Evolutionary conservation across 768 basidiomycete genomes (phyloP).

Genomic region (Tylopilus sp.): DNA sequence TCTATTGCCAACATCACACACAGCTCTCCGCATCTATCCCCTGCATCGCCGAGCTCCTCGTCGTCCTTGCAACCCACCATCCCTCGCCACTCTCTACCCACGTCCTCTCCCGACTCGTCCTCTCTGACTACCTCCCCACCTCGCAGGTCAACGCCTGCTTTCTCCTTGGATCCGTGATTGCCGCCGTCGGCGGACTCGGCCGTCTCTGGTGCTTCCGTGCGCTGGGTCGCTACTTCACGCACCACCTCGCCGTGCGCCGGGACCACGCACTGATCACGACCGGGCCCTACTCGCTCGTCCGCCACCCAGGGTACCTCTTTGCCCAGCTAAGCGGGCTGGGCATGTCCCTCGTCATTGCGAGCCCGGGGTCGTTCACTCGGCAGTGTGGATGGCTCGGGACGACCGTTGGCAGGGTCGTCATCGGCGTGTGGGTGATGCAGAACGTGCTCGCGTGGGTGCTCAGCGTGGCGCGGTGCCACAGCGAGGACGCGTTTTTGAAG

Average conservation of each 20-base stretch:
- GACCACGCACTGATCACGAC: conserved; percentile 31
- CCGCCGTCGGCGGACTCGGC: conserved; percentile 28
- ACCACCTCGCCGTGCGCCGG: conserved; percentile 30
- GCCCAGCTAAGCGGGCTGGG: conserved; percentile 25
- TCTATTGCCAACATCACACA: neutral
- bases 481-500: conserved; percentile 25
- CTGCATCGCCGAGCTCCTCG: conserved; percentile 26
- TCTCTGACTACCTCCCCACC: conserved; percentile 18
- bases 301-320: conserved; percentile 35
- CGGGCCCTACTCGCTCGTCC: conserved; percentile 35
- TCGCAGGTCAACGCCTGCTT: conserved; percentile 26
- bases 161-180: conserved; percentile 26
- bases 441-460: conserved; percentile 24
- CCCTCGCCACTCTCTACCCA: conserved; percentile 20
- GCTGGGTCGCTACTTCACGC: conserved; percentile 35
- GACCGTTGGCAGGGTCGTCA: conserved; percentile 9
- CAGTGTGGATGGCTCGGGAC: conserved; percentile 29
- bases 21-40: conserved; percentile 28
- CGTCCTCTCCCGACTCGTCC: conserved; percentile 19
- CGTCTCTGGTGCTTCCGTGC: conserved; percentile 36
- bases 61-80: conserved; percentile 15
- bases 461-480: conserved; percentile 24
- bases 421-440: conserved; percentile 31
- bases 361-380: conserved; percentile 27
- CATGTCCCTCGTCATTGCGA: conserved; percentile 29